These are phyloP conservation scores for Lipomyces sp. DNA, from an alignment of 805 yeast species.

Conservation along the genomic window DNA sequence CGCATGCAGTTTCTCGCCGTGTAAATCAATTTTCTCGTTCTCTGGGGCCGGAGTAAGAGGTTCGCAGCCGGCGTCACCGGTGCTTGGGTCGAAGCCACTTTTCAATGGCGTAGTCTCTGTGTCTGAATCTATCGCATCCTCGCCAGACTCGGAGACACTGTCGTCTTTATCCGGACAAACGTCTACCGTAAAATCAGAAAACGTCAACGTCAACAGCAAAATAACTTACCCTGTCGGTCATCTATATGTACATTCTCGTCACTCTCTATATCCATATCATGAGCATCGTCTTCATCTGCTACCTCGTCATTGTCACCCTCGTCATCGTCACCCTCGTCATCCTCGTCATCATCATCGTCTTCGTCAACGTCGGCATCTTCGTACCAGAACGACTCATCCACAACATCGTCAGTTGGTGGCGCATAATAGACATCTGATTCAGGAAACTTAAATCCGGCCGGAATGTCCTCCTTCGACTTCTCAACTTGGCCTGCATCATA, in stretches of 20 bases:
- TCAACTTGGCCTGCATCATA: conserved; percentile 46
- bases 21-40: not conserved
- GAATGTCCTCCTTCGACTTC: conserved; percentile 81
- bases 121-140: not conserved
- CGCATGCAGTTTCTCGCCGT: not conserved
- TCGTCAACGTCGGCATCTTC: conserved; percentile 47
- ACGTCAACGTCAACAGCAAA: not conserved
- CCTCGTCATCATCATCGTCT: conserved; percentile 61
- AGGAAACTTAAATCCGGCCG: conserved; percentile 84
- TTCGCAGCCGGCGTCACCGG: not conserved
- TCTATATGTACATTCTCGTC: conserved; percentile 13
- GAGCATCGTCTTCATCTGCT: conserved; percentile 33
- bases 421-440: conserved; percentile 56
- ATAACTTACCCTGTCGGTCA: not conserved
- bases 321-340: conserved; percentile 60
- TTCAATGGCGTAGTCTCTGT: not conserved
- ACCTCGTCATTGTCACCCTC: not conserved
- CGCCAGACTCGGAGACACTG: not conserved
- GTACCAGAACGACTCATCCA: conserved; percentile 85
- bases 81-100: not conserved
- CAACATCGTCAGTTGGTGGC: conserved; percentile 52
- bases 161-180: not conserved
- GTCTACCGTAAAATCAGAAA: not conserved
- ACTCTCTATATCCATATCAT: conserved; percentile 12
- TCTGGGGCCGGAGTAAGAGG: not conserved